These are phyloP conservation scores for Taphrina communis DNA, from an alignment of 1,139 yeast genomes.

Conservation along the genomic window DNA sequence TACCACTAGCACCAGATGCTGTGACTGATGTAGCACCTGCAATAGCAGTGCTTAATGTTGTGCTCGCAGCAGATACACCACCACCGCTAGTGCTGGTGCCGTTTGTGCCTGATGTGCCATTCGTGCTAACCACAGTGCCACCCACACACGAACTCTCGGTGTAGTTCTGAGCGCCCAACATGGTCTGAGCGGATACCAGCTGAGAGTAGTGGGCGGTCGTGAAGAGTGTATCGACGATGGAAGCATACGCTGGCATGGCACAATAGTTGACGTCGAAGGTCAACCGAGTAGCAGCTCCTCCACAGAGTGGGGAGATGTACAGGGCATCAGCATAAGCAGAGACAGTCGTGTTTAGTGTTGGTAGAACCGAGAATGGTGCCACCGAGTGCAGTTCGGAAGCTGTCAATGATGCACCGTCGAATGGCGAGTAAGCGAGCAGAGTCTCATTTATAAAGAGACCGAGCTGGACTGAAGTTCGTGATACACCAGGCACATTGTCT, in stretches of 20 bases:
- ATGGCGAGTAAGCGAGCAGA: slow-evolving; percentile 10
- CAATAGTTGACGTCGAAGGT: slow-evolving; percentile 11
- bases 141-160: slow-evolving; percentile 12
- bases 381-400: slow-evolving; percentile 18
- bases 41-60: background rate
- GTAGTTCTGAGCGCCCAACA: slow-evolving; percentile 9
- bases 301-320: background rate
- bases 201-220: slow-evolving; percentile 13
- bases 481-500: slow-evolving; percentile 9
- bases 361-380: slow-evolving; percentile 6
- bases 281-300: slow-evolving; percentile 10
- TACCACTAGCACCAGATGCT: background rate
- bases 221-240: slow-evolving; percentile 7
- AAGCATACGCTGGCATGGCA: slow-evolving; percentile 1
- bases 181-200: slow-evolving; percentile 8
- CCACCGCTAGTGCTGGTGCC: background rate
- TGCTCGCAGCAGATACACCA: background rate
- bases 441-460: slow-evolving; percentile 12
- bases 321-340: slow-evolving; percentile 13
- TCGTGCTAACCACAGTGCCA: background rate
- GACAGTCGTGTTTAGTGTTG: slow-evolving; percentile 6
- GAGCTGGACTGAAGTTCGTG: slow-evolving; percentile 8
- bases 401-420: slow-evolving; percentile 2
- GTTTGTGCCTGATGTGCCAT: background rate
- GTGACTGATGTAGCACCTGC: background rate